These are phyloP conservation scores for Emydomyces testavorans DNA, from an alignment of 2,329 filamentous ascomycete species.

Conservation along the genomic window DNA sequence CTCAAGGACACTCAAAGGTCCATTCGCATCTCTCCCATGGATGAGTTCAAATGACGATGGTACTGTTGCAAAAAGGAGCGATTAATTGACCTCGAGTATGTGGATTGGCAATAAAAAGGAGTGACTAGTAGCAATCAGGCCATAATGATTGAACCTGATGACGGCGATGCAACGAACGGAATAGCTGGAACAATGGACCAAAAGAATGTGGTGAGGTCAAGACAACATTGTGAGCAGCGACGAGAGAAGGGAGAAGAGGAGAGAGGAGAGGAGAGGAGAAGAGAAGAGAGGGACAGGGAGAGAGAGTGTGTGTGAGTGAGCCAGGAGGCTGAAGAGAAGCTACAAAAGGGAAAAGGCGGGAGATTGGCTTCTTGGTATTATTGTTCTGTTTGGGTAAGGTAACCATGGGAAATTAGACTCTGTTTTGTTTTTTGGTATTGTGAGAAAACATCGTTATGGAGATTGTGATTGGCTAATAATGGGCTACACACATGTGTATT, in stretches of 20 bases:
- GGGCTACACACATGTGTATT: too few species aligned
- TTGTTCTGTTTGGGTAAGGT: background rate
- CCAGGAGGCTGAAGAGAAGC: background rate
- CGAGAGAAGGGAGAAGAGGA: background rate
- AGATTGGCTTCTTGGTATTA: slow-evolving; percentile 1
- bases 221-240: slow-evolving; percentile 3
- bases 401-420: background rate
- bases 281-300: background rate
- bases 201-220: slow-evolving; percentile 8
- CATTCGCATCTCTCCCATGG: background rate
- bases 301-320: background rate
- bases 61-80: background rate
- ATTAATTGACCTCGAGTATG: background rate
- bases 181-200: background rate
- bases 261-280: slow-evolving; percentile 1
- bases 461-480: background rate
- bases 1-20: background rate
- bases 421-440: slow-evolving; percentile 2
- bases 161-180: slow-evolving; percentile 6
- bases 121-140: slow-evolving; percentile 13
- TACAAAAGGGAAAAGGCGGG: background rate
- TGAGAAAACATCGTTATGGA: background rate
- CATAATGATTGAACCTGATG: slow-evolving; percentile 5
- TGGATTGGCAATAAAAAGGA: slow-evolving; percentile 8
- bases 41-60: background rate